A percentile compares a stretch with the other conserved stretches of the same genome.
phyloP scores from a whole-genome alignment of 768 basidiomycete genomes.

The Mycena amicta region DNA sequence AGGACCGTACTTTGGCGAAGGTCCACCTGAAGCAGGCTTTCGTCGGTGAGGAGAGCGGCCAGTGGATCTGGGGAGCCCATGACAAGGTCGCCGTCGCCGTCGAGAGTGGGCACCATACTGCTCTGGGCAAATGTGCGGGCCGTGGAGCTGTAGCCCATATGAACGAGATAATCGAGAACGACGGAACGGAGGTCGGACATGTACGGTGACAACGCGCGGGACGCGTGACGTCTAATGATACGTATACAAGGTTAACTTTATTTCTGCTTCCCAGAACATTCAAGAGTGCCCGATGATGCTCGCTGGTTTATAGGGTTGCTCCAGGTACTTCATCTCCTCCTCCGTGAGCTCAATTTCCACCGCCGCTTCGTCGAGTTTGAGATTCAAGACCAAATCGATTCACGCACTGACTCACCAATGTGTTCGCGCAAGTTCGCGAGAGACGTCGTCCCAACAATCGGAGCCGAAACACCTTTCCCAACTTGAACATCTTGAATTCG shows the following conservation, averaged over 20 bases:
- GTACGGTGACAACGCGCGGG: neutral
- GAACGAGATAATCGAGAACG: conserved; percentile 77
- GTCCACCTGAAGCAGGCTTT: conserved; percentile 47
- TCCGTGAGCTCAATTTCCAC: conserved; percentile 51
- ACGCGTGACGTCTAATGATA: no score
- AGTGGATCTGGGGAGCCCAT: conserved; percentile 27
- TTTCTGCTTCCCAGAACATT: neutral
- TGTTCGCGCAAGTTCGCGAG: conserved; percentile 54
- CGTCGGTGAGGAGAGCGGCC: conserved; percentile 35
- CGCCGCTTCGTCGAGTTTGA: conserved; percentile 32
- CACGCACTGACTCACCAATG: conserved; percentile 50
- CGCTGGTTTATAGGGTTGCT: conserved; percentile 54
- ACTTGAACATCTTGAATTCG: no score
- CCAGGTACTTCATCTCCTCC: conserved; percentile 60
- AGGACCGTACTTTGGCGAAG: conserved; percentile 54
- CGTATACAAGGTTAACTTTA: no score
- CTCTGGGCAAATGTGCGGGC: conserved; percentile 69
- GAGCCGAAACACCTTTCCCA: conserved; percentile 59
- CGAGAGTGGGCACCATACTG: conserved; percentile 61
- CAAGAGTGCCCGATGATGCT: conserved; percentile 38
- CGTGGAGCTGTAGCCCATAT: conserved; percentile 72
- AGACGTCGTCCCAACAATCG: conserved; percentile 60
- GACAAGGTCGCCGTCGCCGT: conserved; percentile 73
- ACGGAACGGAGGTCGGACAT: conserved; percentile 55
- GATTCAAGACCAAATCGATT: neutral